Percentiles rank a stretch among this genome's conserved stretches.
Conservation (phyloP, 257 asterid genomes). For the Coffea eugenioides region DNA sequence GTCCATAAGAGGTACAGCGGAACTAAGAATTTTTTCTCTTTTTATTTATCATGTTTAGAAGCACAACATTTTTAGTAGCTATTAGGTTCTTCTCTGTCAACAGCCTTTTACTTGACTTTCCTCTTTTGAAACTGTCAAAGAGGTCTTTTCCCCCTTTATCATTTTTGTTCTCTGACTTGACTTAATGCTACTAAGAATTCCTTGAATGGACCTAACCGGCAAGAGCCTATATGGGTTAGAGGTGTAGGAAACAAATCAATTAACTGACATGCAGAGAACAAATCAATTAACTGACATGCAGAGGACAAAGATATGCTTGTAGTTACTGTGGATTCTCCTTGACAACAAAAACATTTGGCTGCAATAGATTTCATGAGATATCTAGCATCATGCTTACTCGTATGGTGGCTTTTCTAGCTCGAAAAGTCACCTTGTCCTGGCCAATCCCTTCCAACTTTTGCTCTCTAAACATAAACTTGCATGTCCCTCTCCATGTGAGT, state of each 20-base stretch:
- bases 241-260: neutral
- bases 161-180: too few species aligned
- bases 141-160: too few species aligned
- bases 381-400: neutral
- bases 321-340: neutral
- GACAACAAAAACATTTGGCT: neutral
- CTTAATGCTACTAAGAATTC: neutral
- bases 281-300: too few species aligned
- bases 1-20: neutral
- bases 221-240: too few species aligned
- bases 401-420: neutral
- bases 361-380: neutral
- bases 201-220: neutral
- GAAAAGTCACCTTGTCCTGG: neutral
- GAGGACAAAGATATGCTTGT: neutral
- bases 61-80: neutral
- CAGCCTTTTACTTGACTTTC: too few species aligned
- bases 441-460: neutral
- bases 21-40: too few species aligned
- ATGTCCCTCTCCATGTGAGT: too few species aligned
- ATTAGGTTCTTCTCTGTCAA: neutral
- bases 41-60: neutral
- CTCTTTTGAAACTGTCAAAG: too few species aligned
- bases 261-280: too few species aligned
- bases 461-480: too few species aligned